A percentile compares a stretch with the other conserved stretches of the same genome.
phyloP scores from a whole-genome alignment of 2,329 filamentous ascomycete genomes.

The Trichoderma sp. region DNA sequence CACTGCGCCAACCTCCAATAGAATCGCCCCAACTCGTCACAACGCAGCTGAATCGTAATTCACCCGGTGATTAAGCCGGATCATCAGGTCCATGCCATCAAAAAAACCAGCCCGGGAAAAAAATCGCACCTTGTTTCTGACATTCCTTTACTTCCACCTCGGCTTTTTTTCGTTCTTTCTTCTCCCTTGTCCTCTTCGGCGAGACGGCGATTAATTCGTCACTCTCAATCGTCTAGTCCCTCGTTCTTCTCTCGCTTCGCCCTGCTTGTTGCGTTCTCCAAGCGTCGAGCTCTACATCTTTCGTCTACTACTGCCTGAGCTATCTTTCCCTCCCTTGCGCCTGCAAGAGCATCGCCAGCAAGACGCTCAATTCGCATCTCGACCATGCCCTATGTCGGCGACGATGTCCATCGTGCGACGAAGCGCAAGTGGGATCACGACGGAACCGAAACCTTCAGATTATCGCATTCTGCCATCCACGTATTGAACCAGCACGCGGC shows the following conservation, averaged over 20 bases:
- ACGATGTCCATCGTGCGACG: conserved; percentile 34
- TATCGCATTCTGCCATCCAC: conserved; percentile 28
- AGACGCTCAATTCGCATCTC: neutral
- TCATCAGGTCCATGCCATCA: conserved; percentile 9
- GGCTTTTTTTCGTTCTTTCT: neutral
- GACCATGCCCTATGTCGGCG: conserved; percentile 40
- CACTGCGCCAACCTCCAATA: conserved; percentile 15
- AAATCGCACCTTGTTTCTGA: neutral
- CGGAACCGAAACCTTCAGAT: conserved; percentile 30
- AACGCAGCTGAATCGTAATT: conserved; percentile 5
- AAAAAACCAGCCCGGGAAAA: neutral
- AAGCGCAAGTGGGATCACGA: conserved; percentile 39
- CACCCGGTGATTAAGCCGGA: conserved; percentile 17
- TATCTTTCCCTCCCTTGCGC: neutral
- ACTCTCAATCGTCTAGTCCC: neutral
- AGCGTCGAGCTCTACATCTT: neutral
- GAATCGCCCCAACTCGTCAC: conserved; percentile 19
- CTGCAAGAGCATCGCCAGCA: neutral
- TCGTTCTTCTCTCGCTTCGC: neutral
- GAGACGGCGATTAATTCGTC: neutral
- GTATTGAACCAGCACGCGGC: conserved; percentile 31
- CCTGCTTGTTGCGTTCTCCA: neutral
- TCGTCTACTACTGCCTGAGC: neutral
- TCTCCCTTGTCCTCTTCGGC: neutral
- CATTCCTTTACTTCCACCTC: neutral